Evolutionary conservation across 495 filamentous ascomycete species (phyloP).

Genomic region (Penicillium herquei): DNA sequence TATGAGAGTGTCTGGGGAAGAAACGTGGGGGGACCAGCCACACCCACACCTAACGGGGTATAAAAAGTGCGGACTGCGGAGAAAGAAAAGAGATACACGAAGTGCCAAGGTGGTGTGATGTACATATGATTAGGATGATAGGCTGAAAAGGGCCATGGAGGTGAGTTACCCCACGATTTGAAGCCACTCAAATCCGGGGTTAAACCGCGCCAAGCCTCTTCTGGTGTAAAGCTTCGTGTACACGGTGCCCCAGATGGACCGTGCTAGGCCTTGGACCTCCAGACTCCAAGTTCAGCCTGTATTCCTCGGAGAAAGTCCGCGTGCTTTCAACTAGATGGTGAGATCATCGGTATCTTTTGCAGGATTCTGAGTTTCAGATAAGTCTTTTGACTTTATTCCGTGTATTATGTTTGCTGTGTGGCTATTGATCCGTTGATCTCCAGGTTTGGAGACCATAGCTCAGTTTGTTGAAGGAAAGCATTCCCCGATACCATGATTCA

Average conservation of each 20-base stretch:
- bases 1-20: conserved; percentile 3
- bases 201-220: not conserved
- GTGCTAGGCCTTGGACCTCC: not conserved
- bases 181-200: not conserved
- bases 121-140: not conserved
- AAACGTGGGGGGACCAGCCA: conserved; percentile 10
- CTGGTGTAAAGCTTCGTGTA: not conserved
- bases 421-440: not conserved
- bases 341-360: too few species aligned
- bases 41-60: not conserved
- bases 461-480: not conserved
- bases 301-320: not conserved
- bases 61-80: not conserved
- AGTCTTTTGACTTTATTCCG: not conserved
- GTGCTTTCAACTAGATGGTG: not conserved
- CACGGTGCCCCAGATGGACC: not conserved
- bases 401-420: conserved; percentile 5
- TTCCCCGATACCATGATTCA: not conserved
- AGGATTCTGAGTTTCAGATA: not conserved
- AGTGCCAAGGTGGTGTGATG: not conserved
- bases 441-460: too few species aligned
- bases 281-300: too few species aligned
- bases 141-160: not conserved
- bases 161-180: not conserved
- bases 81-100: not conserved